A percentile compares a stretch with the other conserved stretches of the same genome.
These are phyloP conservation scores for Gilbertella persicaria DNA, from an alignment of 371 early-diverging fungal genomes.

Conservation along the genomic window DNA sequence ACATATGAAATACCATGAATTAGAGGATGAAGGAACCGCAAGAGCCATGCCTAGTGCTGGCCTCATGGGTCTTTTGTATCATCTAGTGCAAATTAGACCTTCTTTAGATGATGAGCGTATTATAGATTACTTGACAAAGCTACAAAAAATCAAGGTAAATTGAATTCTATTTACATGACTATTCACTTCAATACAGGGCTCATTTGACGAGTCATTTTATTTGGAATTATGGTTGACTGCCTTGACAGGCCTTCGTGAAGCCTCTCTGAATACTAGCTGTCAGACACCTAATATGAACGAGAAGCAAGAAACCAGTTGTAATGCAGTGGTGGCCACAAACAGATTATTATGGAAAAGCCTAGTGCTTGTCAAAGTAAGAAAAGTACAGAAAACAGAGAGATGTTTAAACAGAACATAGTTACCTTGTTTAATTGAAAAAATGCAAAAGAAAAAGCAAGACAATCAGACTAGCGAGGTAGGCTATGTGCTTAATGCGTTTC, in stretches of 20 bases:
- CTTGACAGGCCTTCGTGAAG: slow-evolving; percentile 48
- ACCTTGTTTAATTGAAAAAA: slow-evolving; percentile 19
- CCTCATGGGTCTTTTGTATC: slow-evolving; percentile 48
- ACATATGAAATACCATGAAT: slow-evolving; percentile 54
- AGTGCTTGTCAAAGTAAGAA: slow-evolving; percentile 45
- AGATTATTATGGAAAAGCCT: slow-evolving; percentile 44
- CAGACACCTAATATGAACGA: slow-evolving; percentile 9
- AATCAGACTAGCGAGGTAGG: neutral
- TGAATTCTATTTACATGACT: neutral
- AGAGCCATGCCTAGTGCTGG: slow-evolving; percentile 57
- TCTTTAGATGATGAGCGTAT: slow-evolving; percentile 38
- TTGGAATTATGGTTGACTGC: slow-evolving; percentile 49
- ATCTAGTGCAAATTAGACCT: slow-evolving; percentile 52
- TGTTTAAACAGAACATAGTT: slow-evolving; percentile 3
- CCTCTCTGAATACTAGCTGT: slow-evolving; percentile 37
- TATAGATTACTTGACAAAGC: slow-evolving; percentile 41
- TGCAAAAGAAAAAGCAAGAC: slow-evolving; percentile 16
- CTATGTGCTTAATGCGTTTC: neutral
- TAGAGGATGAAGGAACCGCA: slow-evolving; percentile 58
- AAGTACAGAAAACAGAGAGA: neutral
- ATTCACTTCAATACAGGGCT: slow-evolving; percentile 29
- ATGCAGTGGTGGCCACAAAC: slow-evolving; percentile 29
- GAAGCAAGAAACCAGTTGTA: slow-evolving; percentile 16
- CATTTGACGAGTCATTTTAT: slow-evolving; percentile 54
- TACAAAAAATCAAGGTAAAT: slow-evolving; percentile 48